Conservation (phyloP, 352 stramenopile species). For the Blastocystis sp. region DNA sequence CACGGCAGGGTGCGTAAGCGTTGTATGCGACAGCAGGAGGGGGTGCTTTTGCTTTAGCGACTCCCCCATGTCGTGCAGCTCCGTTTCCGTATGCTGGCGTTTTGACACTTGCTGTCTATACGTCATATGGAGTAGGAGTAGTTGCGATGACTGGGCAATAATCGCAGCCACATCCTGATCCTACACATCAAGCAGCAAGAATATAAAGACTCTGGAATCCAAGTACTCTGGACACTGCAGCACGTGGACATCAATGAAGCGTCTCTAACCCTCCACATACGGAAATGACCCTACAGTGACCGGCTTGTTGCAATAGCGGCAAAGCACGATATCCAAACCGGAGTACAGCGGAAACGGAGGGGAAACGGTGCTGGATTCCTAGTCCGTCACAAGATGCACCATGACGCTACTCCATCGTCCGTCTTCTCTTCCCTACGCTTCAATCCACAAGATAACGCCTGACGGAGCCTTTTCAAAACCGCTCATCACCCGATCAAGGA, state of each 20-base stretch:
- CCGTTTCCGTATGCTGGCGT: not conserved
- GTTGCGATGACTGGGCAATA: not conserved
- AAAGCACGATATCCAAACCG: slow-evolving; percentile 25
- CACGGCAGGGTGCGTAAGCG: not conserved
- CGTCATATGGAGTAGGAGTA: not conserved
- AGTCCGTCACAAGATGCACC: not conserved
- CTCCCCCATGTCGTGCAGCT: not conserved
- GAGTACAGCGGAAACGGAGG: not conserved
- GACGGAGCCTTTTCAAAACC: not conserved
- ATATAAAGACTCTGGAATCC: not conserved
- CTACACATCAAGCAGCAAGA: not conserved
- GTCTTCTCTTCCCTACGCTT: not conserved
- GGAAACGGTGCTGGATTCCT: not conserved
- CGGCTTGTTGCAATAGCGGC: slow-evolving; percentile 24
- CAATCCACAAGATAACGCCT: not conserved
- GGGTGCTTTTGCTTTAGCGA: not conserved
- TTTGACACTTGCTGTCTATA: not conserved
- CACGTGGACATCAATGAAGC: not conserved
- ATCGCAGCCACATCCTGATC: not conserved
- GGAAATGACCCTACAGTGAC: not conserved
- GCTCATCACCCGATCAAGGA: not conserved
- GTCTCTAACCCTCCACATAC: not conserved
- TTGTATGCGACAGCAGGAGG: not conserved
- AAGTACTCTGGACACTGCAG: not conserved
- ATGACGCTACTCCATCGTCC: not conserved